Percentiles rank a stretch among this genome's conserved stretches.
These are phyloP conservation scores for Plenodomus biglobosus DNA, from an alignment of 2,329 filamentous ascomycete species.

Conservation along the genomic window DNA sequence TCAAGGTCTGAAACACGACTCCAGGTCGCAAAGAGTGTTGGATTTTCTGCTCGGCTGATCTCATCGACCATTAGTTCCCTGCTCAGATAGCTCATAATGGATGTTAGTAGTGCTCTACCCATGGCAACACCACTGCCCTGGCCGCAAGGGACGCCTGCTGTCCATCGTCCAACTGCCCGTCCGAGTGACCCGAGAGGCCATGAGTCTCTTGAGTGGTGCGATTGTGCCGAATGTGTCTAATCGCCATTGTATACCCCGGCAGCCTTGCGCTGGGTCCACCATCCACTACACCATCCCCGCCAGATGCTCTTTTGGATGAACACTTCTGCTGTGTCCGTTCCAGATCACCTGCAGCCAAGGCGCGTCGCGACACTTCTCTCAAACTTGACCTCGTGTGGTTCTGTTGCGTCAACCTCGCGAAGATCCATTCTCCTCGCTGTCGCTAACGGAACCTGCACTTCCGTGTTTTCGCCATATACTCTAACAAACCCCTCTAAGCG, in stretches of 20 bases:
- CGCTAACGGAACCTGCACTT: slow-evolving; percentile 35
- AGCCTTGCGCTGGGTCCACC: slow-evolving; percentile 40
- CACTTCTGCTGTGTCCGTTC: slow-evolving; percentile 44
- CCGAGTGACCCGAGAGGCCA: slow-evolving; percentile 21
- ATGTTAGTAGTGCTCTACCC: slow-evolving; percentile 15
- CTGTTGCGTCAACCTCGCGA: slow-evolving; percentile 40
- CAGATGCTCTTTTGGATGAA: slow-evolving; percentile 42
- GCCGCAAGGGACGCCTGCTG: slow-evolving; percentile 37
- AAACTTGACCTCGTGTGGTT: slow-evolving; percentile 42
- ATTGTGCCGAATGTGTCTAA: slow-evolving; percentile 30
- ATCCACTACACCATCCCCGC: slow-evolving; percentile 33
- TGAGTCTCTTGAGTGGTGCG: slow-evolving; percentile 23
- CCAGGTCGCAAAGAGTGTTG: slow-evolving; percentile 28
- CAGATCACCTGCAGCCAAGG: slow-evolving; percentile 47
- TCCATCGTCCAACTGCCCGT: slow-evolving; percentile 23
- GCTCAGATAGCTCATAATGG: slow-evolving; percentile 11
- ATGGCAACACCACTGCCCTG: slow-evolving; percentile 28
- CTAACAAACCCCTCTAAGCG: slow-evolving; percentile 33
- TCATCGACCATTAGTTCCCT: slow-evolving; percentile 25
- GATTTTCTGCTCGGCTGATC: slow-evolving; percentile 10
- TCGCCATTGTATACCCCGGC: slow-evolving; percentile 32
- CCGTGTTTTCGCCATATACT: slow-evolving; percentile 43
- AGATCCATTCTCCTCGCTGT: slow-evolving; percentile 36
- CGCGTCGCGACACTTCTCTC: slow-evolving; percentile 44
- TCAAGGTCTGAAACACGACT: slow-evolving; percentile 30